Base-by-base conservation (phyloP, 2,329 filamentous ascomycete species). In the Neofusicoccum cordaticola region DNA sequence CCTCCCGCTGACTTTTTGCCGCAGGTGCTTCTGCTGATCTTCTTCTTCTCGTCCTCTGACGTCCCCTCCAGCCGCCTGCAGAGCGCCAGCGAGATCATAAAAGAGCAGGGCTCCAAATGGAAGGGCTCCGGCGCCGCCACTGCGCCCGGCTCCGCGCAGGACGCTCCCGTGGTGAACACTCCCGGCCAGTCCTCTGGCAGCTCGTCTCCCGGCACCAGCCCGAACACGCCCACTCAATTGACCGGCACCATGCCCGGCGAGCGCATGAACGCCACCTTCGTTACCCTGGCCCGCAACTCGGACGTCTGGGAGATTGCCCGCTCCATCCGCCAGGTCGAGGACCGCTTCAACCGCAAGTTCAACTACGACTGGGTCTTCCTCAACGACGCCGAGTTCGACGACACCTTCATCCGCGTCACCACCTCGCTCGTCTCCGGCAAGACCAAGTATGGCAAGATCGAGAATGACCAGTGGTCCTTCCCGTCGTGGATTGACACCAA, bases 281-380 rank as follows among this genome's bases (percentile, higher is more conserved):
- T 99, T 62, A 97, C 93, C 22, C 86, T 99, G 67, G 95, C 95
- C 62, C 90, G 95, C 73, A 99, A 99, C 81, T 85, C 83, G 64
- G 95, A 99, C 75, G 82, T 98, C 34, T 99, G 95, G 95, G 95
- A 99, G 58, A 97, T 99, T 74, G 91, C 93, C 67, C 88, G 92
- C 73, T 97, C 93, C 12, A 99, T 99, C 74, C 92, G 95, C 64
- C 92, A 97, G 75, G 88, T 99, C 64, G 95, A 99, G 80, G 95
- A 99, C 79, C 91, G 95, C 74, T 99, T 99, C 87, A 99, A 99
- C 82, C 88, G 88, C 73, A 91, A 94, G 73, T 98, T 91, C 83
- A 89, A 96, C 82, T 99, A 99, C 80, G 94, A 98, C 77, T 99
- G 96, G 96, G 94, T 99, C 62, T 99, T 99, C 82, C 83, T 99